phyloP scores from a whole-genome alignment of 192 early-diverging fungal genomes.

The Dissophora globulifera region DNA sequence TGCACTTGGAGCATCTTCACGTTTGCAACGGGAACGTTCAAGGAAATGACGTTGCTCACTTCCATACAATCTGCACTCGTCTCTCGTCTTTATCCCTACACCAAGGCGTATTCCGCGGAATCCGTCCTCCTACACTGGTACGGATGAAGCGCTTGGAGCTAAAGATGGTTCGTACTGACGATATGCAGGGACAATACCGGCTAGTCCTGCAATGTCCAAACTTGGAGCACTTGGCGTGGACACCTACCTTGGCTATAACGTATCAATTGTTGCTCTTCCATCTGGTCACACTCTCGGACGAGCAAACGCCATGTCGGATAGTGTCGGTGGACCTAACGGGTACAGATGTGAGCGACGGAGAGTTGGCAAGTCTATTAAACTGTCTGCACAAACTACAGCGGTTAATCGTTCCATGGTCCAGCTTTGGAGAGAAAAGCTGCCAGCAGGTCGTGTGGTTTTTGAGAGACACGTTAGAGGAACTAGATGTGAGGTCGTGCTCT shows the following conservation, averaged over 20 bases:
- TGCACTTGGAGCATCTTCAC: too few species aligned
- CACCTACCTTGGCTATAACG: not conserved
- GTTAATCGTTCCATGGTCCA: too few species aligned
- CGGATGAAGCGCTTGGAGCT: not conserved
- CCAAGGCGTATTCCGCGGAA: not conserved
- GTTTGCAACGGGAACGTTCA: not conserved
- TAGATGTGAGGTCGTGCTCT: not conserved
- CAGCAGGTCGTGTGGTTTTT: constrained; percentile 4
- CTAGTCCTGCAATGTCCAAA: constrained; percentile 1
- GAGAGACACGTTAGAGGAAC: constrained; percentile 3
- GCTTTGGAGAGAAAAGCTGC: not conserved
- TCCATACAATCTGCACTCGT: not conserved
- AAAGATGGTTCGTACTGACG: not conserved
- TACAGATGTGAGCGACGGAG: not conserved
- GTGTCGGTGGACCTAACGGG: not conserved
- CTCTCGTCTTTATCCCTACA: not conserved
- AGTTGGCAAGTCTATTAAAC: not conserved
- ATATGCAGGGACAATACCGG: not conserved
- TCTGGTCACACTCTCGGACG: not conserved
- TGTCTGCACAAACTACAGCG: not conserved
- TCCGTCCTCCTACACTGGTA: not conserved
- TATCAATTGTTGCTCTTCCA: not conserved
- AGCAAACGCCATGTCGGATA: not conserved
- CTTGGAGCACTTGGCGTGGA: constrained; percentile 9
- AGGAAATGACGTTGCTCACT: not conserved